Conservation (phyloP, 2,329 filamentous ascomycete genomes). For the Monascus ruber region DNA sequence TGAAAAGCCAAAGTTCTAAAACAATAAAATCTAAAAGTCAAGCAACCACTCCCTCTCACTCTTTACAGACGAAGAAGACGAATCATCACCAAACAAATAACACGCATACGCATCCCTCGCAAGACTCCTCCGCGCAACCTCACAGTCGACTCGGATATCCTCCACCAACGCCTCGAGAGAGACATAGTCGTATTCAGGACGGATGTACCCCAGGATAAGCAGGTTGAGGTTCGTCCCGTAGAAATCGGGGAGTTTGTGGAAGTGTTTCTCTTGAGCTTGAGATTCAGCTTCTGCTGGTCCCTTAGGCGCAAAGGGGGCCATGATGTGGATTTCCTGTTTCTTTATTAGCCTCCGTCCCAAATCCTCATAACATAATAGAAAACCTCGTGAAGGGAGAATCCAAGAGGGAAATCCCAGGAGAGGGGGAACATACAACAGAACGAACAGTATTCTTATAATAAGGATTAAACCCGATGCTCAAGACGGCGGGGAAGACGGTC, state of each 20-base stretch:
- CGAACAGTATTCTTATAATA: slow-evolving; percentile 89
- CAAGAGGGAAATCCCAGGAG: neutral
- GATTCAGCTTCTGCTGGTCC: slow-evolving; percentile 19
- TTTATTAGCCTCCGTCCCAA: neutral
- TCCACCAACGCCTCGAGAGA: slow-evolving; percentile 70
- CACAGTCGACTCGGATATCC: slow-evolving; percentile 82
- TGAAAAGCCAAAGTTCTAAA: no score
- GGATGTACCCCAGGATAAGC: slow-evolving; percentile 73
- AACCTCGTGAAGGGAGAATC: no score
- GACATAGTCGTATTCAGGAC: slow-evolving; percentile 81
- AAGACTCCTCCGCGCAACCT: slow-evolving; percentile 66
- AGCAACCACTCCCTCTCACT: slow-evolving; percentile 25
- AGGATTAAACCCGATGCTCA: slow-evolving; percentile 94
- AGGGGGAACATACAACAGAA: slow-evolving; percentile 47
- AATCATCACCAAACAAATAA: slow-evolving; percentile 24
- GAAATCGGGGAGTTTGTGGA: slow-evolving; percentile 54
- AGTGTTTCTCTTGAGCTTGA: slow-evolving; percentile 7
- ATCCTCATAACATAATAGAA: neutral
- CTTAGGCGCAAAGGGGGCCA: slow-evolving; percentile 54
- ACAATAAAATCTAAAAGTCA: slow-evolving; percentile 10
- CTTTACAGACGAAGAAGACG: slow-evolving; percentile 16
- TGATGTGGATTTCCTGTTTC: slow-evolving; percentile 65
- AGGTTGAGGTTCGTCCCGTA: slow-evolving; percentile 73
- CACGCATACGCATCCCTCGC: slow-evolving; percentile 48
- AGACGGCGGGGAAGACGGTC: slow-evolving; percentile 68